Evolutionary conservation across 352 stramenopile species (phyloP), one percentile per base, ranked within the genome.

Genomic region (Phytophthora fragariaefolia): DNA sequence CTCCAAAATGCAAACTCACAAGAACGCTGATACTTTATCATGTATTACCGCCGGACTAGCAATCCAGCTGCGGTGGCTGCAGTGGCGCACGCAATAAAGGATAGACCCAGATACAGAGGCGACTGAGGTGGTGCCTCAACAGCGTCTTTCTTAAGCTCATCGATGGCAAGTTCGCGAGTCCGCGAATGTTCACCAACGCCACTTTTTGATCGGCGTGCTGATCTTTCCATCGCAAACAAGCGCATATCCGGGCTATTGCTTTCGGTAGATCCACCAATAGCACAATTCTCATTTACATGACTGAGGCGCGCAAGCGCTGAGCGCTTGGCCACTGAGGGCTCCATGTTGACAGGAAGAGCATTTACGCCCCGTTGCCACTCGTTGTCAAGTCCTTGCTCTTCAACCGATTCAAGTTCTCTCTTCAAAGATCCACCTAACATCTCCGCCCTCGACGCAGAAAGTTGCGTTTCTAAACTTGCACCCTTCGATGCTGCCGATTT

Each of bases 11-110:
- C 22, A 51, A 65, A 46, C 32, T 46, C 24, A 28, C 20, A 55
- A 48, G 22, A 40, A 47, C 28, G 28, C 52, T 34, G 38, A 50
- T n/a, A 23, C 38, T 63, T 65, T 32, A 47, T 56, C 45, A 23
- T 60, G 32, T 42, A 58, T 81, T 76, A 84, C 27, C 78, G 62
- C 15, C 78, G 78, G n/a, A 71, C 71, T 6, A 80, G 53, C 22
- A 87, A 60, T 15, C 76, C 61, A 3, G 76, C 78, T 3, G 76
- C 76, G 15, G 76, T 85, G 30, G 76, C 79, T 18, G 77, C 76
- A 0, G 74, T 85, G 24, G 76, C 79, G 18, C 79, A 87, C 2
- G 74, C 79, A 10, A 87, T 73, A 36, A 87, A 71, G 3, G 79
- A 84, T n/a, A 87, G 58, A 34, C 79, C 76, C 26, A 87, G 58